Conservation (phyloP, 73 alveolate genomes). For the Symbiodinium pilosum region DNA sequence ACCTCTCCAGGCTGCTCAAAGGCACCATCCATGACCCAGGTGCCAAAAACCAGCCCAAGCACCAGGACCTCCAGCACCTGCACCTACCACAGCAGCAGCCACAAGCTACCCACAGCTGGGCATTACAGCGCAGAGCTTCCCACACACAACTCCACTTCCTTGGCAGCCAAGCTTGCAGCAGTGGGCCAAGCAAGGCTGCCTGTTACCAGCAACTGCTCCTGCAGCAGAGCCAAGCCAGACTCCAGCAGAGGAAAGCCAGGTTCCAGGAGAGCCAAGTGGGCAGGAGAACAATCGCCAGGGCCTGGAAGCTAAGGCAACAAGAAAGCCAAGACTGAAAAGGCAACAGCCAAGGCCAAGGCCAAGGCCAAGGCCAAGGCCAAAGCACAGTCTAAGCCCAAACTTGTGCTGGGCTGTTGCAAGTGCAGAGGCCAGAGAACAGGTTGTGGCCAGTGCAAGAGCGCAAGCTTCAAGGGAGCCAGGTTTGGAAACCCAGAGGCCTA, state of each 20-base stretch:
- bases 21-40: too few species aligned
- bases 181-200: not conserved
- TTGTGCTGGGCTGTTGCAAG: too few species aligned
- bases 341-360: not conserved
- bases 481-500: not conserved
- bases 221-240: not conserved
- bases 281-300: not conserved
- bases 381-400: too few species aligned
- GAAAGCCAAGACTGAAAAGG: too few species aligned
- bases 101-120: not conserved
- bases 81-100: not conserved
- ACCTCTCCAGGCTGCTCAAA: too few species aligned
- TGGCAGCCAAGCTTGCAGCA: too few species aligned
- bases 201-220: not conserved
- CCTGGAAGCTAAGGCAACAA: too few species aligned
- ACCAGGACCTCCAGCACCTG: not conserved
- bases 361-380: too few species aligned
- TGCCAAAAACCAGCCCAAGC: not conserved
- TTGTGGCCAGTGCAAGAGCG: not conserved
- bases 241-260: not conserved
- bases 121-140: not conserved
- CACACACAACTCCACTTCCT: too few species aligned
- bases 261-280: not conserved
- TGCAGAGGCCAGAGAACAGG: not conserved
- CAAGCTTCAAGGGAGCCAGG: not conserved